phyloP scores from a whole-genome alignment of 139 green algal species.

The Coelastrella sp. region DNA sequence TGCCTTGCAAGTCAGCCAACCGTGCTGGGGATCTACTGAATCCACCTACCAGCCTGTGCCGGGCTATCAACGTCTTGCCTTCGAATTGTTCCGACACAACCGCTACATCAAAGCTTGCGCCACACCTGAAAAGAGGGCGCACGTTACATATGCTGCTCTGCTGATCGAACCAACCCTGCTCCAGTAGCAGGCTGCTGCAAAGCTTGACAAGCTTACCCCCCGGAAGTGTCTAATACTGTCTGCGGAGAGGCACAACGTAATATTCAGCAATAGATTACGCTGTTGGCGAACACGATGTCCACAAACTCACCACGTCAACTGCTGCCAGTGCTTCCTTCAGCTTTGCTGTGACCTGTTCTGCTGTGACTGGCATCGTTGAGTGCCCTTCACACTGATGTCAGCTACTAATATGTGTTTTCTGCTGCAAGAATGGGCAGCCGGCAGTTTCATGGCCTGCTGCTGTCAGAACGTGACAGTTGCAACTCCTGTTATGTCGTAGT shows the following conservation, averaged over 20 bases:
- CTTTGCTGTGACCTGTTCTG: background rate
- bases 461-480: too few relatives aligned
- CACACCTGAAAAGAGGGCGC: constrained; percentile 63
- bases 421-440: too few relatives aligned
- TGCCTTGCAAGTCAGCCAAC: background rate
- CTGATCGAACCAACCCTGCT: background rate
- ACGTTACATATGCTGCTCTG: background rate
- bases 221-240: constrained; percentile 32
- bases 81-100: constrained; percentile 77
- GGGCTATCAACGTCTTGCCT: constrained; percentile 75
- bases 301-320: constrained; percentile 11
- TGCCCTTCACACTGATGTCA: too few relatives aligned
- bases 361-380: constrained; percentile 11
- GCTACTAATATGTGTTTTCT: too few relatives aligned
- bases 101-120: constrained; percentile 78
- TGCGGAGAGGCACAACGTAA: background rate
- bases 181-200: background rate
- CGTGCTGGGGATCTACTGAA: background rate
- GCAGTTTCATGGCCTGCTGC: too few relatives aligned
- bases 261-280: too few relatives aligned
- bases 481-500: too few relatives aligned
- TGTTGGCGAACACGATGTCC: background rate
- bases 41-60: constrained; percentile 73
- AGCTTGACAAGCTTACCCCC: constrained; percentile 6
- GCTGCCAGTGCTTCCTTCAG: constrained; percentile 7